Evolutionary conservation across 257 asterid species (phyloP).

Genomic region (Ocimum tenuiflorum): DNA sequence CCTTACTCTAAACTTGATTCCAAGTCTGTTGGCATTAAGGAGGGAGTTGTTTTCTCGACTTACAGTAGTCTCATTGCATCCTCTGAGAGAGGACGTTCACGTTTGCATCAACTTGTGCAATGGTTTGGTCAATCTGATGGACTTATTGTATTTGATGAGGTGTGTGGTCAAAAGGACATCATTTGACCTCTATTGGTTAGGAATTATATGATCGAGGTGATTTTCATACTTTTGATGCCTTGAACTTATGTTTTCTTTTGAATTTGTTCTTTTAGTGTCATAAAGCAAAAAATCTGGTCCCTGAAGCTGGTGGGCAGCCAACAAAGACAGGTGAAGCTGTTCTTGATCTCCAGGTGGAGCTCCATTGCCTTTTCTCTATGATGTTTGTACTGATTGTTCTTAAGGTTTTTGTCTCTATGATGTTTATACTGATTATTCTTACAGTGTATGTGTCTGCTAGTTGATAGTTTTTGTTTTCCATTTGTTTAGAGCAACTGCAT

Average conservation of each 20-base stretch:
- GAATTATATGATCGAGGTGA: slow-evolving; percentile 4
- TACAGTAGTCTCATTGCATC: slow-evolving; percentile 98
- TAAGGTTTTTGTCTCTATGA: slow-evolving; percentile 1
- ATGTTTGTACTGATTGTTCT: background rate
- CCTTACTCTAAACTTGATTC: slow-evolving; percentile 97
- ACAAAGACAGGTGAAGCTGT: slow-evolving; percentile 98
- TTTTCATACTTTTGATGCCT: slow-evolving; percentile 16
- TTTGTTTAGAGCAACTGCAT: slow-evolving; percentile 5
- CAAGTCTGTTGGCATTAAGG: slow-evolving; percentile 70
- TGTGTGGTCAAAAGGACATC: slow-evolving; percentile 19
- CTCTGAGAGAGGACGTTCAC: slow-evolving; percentile 95
- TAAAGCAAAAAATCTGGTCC: slow-evolving; percentile 96
- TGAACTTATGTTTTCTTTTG: slow-evolving; percentile 8
- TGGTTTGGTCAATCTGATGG: slow-evolving; percentile 93
- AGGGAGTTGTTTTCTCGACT: slow-evolving; percentile 91
- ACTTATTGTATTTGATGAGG: slow-evolving; percentile 93
- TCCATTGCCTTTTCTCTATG: slow-evolving; percentile 18
- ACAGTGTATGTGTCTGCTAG: background rate
- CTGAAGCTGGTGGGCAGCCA: slow-evolving; percentile 94
- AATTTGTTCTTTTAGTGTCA: slow-evolving; percentile 62
- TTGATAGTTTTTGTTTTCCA: slow-evolving; percentile 1
- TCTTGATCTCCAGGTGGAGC: slow-evolving; percentile 86
- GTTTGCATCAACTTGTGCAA: slow-evolving; percentile 88
- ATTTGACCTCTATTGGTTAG: slow-evolving; percentile 16
- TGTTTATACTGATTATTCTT: background rate